Evolutionary conservation across 257 asterid species (phyloP).

Genomic region (Craterostigma plantagineum): DNA sequence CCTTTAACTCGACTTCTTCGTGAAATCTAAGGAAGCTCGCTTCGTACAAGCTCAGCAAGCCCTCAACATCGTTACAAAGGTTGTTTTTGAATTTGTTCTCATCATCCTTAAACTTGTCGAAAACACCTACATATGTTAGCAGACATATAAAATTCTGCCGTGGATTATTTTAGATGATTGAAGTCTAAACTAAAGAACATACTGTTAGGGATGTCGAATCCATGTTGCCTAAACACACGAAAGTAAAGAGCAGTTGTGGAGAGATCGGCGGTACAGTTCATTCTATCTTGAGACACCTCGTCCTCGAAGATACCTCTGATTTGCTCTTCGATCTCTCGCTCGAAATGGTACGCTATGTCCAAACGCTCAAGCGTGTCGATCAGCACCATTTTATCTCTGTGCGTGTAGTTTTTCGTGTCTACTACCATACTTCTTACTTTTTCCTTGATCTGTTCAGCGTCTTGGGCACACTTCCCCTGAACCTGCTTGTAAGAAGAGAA

Average conservation of each 20-base stretch:
- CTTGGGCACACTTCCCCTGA: no score
- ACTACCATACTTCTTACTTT: no score
- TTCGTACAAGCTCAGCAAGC: conserved; percentile 14
- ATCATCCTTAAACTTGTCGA: conserved; percentile 7
- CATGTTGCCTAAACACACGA: conserved; percentile 17
- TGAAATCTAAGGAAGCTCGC: conserved; percentile 14
- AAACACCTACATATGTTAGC: neutral
- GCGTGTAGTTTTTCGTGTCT: no score
- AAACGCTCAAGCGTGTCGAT: conserved; percentile 8
- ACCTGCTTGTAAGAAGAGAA: neutral
- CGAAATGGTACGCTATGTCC: conserved; percentile 9
- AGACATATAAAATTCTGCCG: no score
- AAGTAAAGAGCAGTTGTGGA: conserved; percentile 9
- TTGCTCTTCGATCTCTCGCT: conserved; percentile 8
- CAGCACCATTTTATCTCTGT: neutral
- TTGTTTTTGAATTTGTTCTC: conserved; percentile 3
- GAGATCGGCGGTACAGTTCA: neutral
- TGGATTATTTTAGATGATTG: no score
- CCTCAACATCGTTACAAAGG: neutral
- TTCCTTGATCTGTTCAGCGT: no score
- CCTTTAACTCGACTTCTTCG: conserved; percentile 12
- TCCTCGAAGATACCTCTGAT: no score
- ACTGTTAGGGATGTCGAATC: conserved; percentile 4
- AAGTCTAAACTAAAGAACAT: no score
- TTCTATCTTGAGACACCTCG: no score